These are phyloP conservation scores for Ceratobasidium sp. DNA, from an alignment of 1,284 basidiomycete genomes.

Conservation along the genomic window DNA sequence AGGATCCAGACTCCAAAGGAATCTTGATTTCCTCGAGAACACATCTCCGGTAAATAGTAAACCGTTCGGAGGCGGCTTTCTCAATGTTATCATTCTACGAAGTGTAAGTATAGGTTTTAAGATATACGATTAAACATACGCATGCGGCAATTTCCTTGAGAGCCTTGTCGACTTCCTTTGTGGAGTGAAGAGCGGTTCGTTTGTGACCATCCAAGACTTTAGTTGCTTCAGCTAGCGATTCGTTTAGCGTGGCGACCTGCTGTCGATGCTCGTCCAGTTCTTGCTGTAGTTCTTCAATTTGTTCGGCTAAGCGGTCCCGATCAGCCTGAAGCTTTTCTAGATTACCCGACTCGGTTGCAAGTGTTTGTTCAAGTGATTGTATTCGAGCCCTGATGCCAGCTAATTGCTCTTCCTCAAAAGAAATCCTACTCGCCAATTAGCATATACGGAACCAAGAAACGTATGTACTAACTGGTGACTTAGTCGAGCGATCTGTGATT, in stretches of 20 bases:
- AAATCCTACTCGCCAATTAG: conserved; percentile 59
- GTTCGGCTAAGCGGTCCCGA: conserved; percentile 66
- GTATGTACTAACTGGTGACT: conserved; percentile 76
- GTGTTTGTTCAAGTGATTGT: conserved; percentile 60
- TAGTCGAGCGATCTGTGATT: conserved; percentile 87
- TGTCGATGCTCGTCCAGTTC: conserved; percentile 67
- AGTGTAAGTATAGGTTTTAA: not conserved
- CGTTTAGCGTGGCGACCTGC: conserved; percentile 68
- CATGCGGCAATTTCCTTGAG: conserved; percentile 88
- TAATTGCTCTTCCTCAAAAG: conserved; percentile 81
- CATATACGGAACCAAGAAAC: not conserved
- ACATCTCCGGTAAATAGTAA: conserved; percentile 88
- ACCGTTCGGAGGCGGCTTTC: conserved; percentile 84
- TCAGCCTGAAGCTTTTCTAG: conserved; percentile 65
- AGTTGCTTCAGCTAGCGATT: conserved; percentile 70
- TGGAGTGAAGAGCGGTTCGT: conserved; percentile 70
- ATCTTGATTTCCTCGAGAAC: conserved; percentile 91
- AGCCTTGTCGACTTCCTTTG: conserved; percentile 81
- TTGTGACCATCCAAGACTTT: conserved; percentile 79
- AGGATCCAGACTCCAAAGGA: conserved; percentile 76
- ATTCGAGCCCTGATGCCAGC: conserved; percentile 70
- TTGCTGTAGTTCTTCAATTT: conserved; percentile 65
- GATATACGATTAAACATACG: conserved; percentile 56
- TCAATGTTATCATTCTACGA: conserved; percentile 91
- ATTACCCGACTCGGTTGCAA: conserved; percentile 64